Conservation (phyloP, 495 filamentous ascomycete genomes). For the Podospora bellae-mahoneyi region DNA sequence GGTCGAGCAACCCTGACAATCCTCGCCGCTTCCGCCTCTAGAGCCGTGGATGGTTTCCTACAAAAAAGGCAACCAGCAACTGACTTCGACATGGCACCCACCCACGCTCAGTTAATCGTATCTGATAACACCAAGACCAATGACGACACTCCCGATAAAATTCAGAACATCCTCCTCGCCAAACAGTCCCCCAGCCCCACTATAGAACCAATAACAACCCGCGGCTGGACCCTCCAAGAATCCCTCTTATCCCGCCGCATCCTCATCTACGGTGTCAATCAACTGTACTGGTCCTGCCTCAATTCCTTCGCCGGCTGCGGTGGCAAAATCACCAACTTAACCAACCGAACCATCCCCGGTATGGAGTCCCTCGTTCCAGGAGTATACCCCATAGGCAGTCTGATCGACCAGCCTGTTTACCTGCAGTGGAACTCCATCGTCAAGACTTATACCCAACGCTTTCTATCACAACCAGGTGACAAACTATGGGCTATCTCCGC, state of each 20-base stretch:
- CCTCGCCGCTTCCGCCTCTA: not conserved
- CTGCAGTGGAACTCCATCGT: slow-evolving; percentile 12
- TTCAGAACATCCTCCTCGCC: not conserved
- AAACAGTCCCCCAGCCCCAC: not conserved
- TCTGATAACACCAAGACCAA: not conserved
- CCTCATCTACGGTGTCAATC: not conserved
- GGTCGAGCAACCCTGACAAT: not conserved
- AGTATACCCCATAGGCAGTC: slow-evolving; percentile 8
- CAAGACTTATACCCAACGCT: slow-evolving; percentile 9
- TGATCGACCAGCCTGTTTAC: slow-evolving; percentile 7
- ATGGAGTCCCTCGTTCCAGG: slow-evolving; percentile 6
- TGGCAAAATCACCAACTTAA: not conserved
- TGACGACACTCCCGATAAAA: not conserved
- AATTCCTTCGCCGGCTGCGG: slow-evolving; percentile 14
- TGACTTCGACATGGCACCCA: not conserved
- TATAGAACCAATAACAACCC: not conserved
- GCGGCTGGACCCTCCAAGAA: not conserved
- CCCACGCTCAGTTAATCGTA: not conserved
- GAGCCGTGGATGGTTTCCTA: not conserved
- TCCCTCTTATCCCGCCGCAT: not conserved
- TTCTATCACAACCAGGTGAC: not conserved
- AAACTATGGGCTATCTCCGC: slow-evolving; percentile 13
- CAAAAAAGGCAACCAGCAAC: not conserved
- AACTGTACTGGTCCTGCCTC: slow-evolving; percentile 15
- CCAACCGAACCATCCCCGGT: not conserved